Percentiles rank a stretch among this genome's conserved stretches.
phyloP scores from a whole-genome alignment of 805 yeast species.

The Saccharomycopsis microspora region DNA sequence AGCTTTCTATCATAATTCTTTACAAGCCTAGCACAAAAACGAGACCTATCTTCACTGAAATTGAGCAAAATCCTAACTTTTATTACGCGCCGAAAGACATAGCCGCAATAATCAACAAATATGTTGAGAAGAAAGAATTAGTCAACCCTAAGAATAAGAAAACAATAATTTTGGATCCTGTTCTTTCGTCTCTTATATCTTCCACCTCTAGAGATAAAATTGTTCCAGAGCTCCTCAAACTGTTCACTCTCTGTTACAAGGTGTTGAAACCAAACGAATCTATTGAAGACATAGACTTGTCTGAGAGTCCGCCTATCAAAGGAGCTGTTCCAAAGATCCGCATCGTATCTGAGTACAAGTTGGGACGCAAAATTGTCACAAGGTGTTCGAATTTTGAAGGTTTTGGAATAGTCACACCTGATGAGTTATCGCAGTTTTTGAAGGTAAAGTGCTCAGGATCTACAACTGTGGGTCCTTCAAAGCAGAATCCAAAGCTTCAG shows the following conservation, averaged over 20 bases:
- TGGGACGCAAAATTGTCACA: slow-evolving; percentile 76
- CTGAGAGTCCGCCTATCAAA: slow-evolving; percentile 30
- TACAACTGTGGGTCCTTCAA: slow-evolving; percentile 54
- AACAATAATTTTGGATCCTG: slow-evolving; percentile 42
- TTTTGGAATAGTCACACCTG: slow-evolving; percentile 48
- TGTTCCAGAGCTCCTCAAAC: slow-evolving; percentile 32
- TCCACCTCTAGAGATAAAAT: slow-evolving; percentile 26
- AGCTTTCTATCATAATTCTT: slow-evolving; percentile 25
- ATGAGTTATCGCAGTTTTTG: slow-evolving; percentile 53
- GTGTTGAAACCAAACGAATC: slow-evolving; percentile 26
- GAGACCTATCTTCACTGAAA: slow-evolving; percentile 33
- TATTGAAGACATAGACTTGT: slow-evolving; percentile 30
- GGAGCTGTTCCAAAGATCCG: slow-evolving; percentile 62
- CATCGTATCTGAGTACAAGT: slow-evolving; percentile 61
- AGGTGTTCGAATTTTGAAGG: slow-evolving; percentile 57
- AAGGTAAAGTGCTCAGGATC: slow-evolving; percentile 84
- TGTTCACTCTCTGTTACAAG: slow-evolving; percentile 38
- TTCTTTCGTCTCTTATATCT: neutral
- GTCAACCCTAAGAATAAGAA: slow-evolving; percentile 42
- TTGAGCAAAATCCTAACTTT: slow-evolving; percentile 26
- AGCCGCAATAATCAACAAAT: slow-evolving; percentile 38
- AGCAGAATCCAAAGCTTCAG: slow-evolving; percentile 38
- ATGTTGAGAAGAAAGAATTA: slow-evolving; percentile 42
- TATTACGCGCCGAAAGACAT: slow-evolving; percentile 47
- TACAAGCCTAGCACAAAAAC: slow-evolving; percentile 48